These are phyloP conservation scores for Marsdenia floribunda DNA, from an alignment of 257 asterid genomes.

Conservation along the genomic window DNA sequence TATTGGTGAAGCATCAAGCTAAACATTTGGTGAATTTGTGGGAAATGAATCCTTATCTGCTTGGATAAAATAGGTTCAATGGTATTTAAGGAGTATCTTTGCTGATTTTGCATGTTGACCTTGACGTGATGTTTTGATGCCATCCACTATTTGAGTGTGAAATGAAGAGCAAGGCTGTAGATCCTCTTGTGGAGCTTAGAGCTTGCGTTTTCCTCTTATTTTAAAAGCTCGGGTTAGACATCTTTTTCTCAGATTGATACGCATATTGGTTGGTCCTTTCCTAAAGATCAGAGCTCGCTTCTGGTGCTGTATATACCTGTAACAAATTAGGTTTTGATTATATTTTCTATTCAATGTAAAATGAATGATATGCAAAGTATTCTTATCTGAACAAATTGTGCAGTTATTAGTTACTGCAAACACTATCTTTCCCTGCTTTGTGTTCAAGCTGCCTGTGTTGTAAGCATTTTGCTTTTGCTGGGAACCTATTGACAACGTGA, in stretches of 20 bases:
- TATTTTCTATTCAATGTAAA: constrained; percentile 31
- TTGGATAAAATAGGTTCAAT: constrained; percentile 3
- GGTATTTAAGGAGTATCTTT: not conserved
- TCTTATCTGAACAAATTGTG: constrained; percentile 26
- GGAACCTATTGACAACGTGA: constrained; percentile 7
- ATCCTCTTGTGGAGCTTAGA: constrained; percentile 13
- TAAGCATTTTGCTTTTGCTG: constrained; percentile 21
- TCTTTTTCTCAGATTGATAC: constrained; percentile 34
- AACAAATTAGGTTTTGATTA: constrained; percentile 24
- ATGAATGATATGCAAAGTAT: constrained; percentile 22
- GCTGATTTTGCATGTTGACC: constrained; percentile 8
- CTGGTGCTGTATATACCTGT: constrained; percentile 27
- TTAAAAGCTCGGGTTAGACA: constrained; percentile 30
- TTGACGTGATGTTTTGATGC: constrained; percentile 6
- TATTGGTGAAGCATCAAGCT: constrained; percentile 1
- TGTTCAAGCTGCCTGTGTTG: constrained; percentile 16
- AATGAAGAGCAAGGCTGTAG: constrained; percentile 10
- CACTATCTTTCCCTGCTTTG: constrained; percentile 3
- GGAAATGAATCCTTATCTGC: constrained; percentile 6
- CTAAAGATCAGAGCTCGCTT: constrained; percentile 31
- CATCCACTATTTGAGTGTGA: constrained; percentile 7
- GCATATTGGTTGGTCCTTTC: constrained; percentile 31
- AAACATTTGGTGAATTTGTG: constrained; percentile 2
- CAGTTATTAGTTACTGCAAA: constrained; percentile 21
- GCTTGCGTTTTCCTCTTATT: constrained; percentile 14